Base-by-base conservation (phyloP, 768 basidiomycete species). In the Boletus vinaceobasis region DNA sequence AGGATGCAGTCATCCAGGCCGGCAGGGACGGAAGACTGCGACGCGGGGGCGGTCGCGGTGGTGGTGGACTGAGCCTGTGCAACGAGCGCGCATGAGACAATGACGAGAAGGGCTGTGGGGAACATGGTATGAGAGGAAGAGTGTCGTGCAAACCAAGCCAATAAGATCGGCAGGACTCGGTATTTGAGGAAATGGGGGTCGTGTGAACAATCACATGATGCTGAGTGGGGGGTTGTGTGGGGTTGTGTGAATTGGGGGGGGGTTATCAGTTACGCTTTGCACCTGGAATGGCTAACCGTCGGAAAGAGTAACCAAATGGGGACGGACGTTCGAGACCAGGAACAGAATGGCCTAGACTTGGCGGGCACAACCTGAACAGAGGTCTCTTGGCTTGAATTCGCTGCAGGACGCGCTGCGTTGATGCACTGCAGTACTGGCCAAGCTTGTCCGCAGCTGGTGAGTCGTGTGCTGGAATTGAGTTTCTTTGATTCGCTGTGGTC, bases 11-110 rank as follows among this genome's bases (percentile, higher is more conserved):
- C 0, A 31, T 58, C 48, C 5, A 57, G 7, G 4, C 53, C 51
- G 1, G 57, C 31, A 0, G 61, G 31, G 10, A 47, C 1, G 1
- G 65, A 60, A 4, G 56, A 9, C 10, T 44, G 42, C 2, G 60
- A 48, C 1, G 59, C 26, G 13, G 55, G 4, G 2, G 57, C 39
- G 8, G 54, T 31, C 1, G 33, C 0, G 17, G 58, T 33, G 2
- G 35, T 42, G 4, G 54, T 27, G 1, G 57, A 48, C 64, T 71
- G 66, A 0, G 70, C 68, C 0, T 58, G 55, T 1, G 31, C 70
- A 6, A 58, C 49, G 26, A 71, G 49, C 2, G 52, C 64, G 17
- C 53, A 59, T 0, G 62, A 48, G 15, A 44, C 52, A 15, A 66
- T 13, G 38, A 52, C 37, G 5, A 60, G 21, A 35, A 72, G 60